Evolutionary conservation across 2,329 filamentous ascomycete species (phyloP), one percentile per base, ranked within the genome.

Genomic region (Pestalotiopsis sp.): DNA sequence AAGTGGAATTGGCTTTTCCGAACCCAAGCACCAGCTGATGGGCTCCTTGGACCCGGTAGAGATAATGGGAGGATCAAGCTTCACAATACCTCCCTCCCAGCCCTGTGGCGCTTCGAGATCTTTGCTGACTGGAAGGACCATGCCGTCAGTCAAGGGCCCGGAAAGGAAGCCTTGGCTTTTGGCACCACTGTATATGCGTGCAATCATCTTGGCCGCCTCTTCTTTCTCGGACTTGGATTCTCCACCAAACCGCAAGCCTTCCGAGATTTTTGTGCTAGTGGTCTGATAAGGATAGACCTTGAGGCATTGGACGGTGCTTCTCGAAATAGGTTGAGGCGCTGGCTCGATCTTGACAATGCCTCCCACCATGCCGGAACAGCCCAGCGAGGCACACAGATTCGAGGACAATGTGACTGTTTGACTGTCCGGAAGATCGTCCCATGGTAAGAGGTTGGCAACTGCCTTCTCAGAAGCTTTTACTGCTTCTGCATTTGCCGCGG

Each of bases 111-210:
- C 83, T 72, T 81, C 85, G n/a, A 86, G 82, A 25, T 82, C 89
- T 69, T 86, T 84, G 67, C 85, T 86, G 45, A 85, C 74, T 0
- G 84, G 90, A 23, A 99, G 81, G 14, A 98, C 81, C 81, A 95
- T 92, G 2, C 95, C 95, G 79, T 99, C 94, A 0, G 95, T 98
- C 64, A 99, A 78, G 4, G 96, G 94, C 0, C 96, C 96, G 67
- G 92, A 88, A 1, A 98, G 83, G 20, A 98, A 79, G 1, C 92
- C 90, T 25, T 88, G 87, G 3, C 65, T 66, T 0, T 82, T 77
- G 49, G 84, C 86, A 38, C 84, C 86, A 23, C 89, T 88, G 73
- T 96, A 96, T 3, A 93, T 87, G 12, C 90, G 87, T 71, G 89
- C 88, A 70, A 97, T 90, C 58, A 89, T 88, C 75, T 92, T 91